phyloP scores from a whole-genome alignment of 257 asterid genomes.

The Solanum etuberosum region DNA sequence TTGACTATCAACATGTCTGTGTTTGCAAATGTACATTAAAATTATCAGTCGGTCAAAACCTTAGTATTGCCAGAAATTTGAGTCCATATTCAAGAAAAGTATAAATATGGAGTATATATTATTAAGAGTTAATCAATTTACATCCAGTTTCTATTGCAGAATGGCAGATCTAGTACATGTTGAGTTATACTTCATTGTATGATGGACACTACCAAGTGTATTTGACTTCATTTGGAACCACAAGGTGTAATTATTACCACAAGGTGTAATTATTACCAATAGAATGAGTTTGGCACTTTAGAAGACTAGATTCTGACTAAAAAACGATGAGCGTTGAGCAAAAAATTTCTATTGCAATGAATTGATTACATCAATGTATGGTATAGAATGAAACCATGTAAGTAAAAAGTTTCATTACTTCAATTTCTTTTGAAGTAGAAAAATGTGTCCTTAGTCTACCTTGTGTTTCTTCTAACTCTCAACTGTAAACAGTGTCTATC shows the following conservation, averaged over 20 bases:
- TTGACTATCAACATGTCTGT: not conserved
- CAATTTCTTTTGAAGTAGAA: not conserved
- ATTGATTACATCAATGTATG: not conserved
- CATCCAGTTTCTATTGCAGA: not conserved
- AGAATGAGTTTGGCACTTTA: not conserved
- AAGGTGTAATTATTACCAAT: not conserved
- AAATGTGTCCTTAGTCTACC: not conserved
- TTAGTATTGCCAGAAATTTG: not conserved
- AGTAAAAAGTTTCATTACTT: not conserved
- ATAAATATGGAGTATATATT: not conserved
- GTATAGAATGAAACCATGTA: not conserved
- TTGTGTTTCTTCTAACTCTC: not conserved
- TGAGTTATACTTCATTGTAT: not conserved
- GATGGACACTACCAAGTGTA: not conserved
- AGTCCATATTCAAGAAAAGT: not conserved
- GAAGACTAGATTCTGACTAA: not conserved
- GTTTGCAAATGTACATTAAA: not conserved
- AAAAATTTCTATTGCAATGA: not conserved
- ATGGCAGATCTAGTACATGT: not conserved
- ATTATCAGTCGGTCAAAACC: not conserved
- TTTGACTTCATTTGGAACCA: not conserved
- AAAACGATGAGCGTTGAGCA: not conserved
- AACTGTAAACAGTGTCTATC: not conserved
- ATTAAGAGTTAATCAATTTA: not conserved
- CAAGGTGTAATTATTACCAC: not conserved